Evolutionary conservation across 352 stramenopile genomes (phyloP).

Genomic region (Phytophthora brassicae): DNA sequence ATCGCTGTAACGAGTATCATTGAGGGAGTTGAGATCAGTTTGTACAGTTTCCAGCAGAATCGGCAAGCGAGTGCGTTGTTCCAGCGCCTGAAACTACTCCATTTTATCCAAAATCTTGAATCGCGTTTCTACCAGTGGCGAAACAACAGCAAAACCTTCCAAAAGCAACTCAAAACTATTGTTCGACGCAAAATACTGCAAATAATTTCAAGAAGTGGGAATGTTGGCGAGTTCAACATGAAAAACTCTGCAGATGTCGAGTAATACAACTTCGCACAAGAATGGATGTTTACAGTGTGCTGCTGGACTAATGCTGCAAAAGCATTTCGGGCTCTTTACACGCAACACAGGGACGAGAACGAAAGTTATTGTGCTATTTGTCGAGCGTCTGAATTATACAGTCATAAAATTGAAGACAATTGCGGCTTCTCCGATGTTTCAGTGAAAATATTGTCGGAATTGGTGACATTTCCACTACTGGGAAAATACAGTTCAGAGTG

Average conservation of each 20-base stretch:
- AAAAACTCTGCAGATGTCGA: constrained; percentile 9
- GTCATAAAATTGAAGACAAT: background rate
- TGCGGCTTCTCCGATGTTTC: background rate
- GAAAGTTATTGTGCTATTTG: constrained; percentile 10
- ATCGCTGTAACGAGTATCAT: background rate
- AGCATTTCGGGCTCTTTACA: constrained; percentile 1
- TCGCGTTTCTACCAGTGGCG: constrained; percentile 16
- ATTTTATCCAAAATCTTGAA: constrained; percentile 7
- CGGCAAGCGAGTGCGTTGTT: constrained; percentile 14
- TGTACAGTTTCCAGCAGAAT: constrained; percentile 14
- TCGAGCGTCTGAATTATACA: background rate
- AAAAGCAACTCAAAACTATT: constrained; percentile 13
- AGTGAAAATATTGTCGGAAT: background rate
- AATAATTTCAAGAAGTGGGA: constrained; percentile 17
- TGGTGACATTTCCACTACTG: background rate
- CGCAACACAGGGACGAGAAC: background rate
- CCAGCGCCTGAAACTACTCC: constrained; percentile 6
- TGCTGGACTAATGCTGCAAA: constrained; percentile 5
- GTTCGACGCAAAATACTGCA: constrained; percentile 12
- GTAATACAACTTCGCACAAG: constrained; percentile 1
- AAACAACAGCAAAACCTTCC: constrained; percentile 3
- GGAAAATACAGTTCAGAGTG: background rate
- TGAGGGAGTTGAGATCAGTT: constrained; percentile 5
- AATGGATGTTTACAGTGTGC: constrained; percentile 12
- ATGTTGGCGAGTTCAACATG: constrained; percentile 8